Conservation (phyloP, 805 yeast species). For the Wickerhamomyces xylosicus region DNA sequence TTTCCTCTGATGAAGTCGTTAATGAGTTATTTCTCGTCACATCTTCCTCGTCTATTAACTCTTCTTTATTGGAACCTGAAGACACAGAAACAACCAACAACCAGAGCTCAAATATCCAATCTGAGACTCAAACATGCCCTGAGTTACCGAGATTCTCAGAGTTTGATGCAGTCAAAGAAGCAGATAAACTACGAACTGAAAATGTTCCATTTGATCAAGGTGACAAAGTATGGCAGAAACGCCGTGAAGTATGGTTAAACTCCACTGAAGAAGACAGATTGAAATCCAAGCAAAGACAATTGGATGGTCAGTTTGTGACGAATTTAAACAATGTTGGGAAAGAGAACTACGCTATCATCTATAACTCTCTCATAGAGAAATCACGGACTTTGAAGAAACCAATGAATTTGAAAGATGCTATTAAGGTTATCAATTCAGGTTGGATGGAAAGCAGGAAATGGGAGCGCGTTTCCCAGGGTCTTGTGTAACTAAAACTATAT, state of each 20-base stretch:
- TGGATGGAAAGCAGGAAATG: conserved; percentile 77
- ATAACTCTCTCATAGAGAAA: conserved; percentile 59
- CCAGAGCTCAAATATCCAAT: conserved; percentile 7
- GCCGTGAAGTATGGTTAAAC: conserved; percentile 59
- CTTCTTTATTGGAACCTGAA: conserved; percentile 19
- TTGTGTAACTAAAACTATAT: no score
- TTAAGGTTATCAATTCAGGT: conserved; percentile 68
- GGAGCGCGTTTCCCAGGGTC: conserved; percentile 40
- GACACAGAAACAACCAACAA: conserved; percentile 3
- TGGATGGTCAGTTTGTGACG: conserved; percentile 17
- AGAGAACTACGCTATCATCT: conserved; percentile 50
- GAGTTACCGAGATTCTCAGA: conserved; percentile 13
- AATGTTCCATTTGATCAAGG: conserved; percentile 39
- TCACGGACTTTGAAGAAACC: conserved; percentile 58
- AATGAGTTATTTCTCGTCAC: conserved; percentile 38
- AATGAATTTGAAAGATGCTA: conserved; percentile 63
- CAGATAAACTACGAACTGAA: conserved; percentile 5
- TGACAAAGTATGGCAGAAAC: conserved; percentile 54
- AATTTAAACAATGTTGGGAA: conserved; percentile 23
- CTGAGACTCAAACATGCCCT: conserved; percentile 15
- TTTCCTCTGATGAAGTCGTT: conserved; percentile 37
- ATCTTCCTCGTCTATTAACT: conserved; percentile 22
- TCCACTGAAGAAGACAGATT: conserved; percentile 20
- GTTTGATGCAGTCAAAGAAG: conserved; percentile 23
- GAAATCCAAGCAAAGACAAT: conserved; percentile 9